Conservation (phyloP, 2,329 filamentous ascomycete species). For the Boeremia lycopersici region DNA sequence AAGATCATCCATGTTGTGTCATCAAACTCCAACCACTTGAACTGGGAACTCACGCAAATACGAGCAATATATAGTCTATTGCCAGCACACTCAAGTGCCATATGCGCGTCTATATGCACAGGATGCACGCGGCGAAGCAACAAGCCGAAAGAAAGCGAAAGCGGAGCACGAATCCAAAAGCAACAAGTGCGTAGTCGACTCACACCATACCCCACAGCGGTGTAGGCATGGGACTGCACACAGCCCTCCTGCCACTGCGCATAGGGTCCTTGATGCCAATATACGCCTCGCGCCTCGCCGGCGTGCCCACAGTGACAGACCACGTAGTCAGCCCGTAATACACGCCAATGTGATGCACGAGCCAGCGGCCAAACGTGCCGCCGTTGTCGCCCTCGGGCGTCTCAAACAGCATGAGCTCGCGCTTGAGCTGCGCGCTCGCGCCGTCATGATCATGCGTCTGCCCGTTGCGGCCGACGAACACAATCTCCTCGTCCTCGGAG, state of each 20-base stretch:
- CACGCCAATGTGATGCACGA: slow-evolving; percentile 87
- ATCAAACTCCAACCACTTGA: too few relatives aligned
- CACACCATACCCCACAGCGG: slow-evolving; percentile 46
- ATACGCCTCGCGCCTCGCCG: slow-evolving; percentile 79
- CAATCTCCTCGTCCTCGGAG: slow-evolving; percentile 81
- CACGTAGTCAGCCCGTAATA: slow-evolving; percentile 91
- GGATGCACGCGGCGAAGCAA: too few relatives aligned
- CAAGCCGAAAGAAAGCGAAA: too few relatives aligned
- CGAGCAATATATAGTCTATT: too few relatives aligned
- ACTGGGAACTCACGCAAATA: too few relatives aligned
- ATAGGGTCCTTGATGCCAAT: slow-evolving; percentile 69
- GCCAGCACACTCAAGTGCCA: too few relatives aligned
- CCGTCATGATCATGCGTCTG: slow-evolving; percentile 65
- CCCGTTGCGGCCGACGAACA: slow-evolving; percentile 78
- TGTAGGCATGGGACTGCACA: slow-evolving; percentile 38
- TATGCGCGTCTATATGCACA: too few relatives aligned
- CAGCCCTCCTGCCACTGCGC: slow-evolving; percentile 26
- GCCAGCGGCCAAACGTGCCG: slow-evolving; percentile 86
- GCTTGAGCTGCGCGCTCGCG: slow-evolving; percentile 59
- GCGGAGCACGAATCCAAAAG: too few relatives aligned
- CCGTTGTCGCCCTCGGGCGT: slow-evolving; percentile 74
- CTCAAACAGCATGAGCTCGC: slow-evolving; percentile 79
- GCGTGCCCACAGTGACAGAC: slow-evolving; percentile 74
- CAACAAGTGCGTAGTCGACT: too few relatives aligned
- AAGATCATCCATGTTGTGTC: too few relatives aligned